phyloP scores from a whole-genome alignment of 1,284 basidiomycete species.

The Phellinidium pouzarii region DNA sequence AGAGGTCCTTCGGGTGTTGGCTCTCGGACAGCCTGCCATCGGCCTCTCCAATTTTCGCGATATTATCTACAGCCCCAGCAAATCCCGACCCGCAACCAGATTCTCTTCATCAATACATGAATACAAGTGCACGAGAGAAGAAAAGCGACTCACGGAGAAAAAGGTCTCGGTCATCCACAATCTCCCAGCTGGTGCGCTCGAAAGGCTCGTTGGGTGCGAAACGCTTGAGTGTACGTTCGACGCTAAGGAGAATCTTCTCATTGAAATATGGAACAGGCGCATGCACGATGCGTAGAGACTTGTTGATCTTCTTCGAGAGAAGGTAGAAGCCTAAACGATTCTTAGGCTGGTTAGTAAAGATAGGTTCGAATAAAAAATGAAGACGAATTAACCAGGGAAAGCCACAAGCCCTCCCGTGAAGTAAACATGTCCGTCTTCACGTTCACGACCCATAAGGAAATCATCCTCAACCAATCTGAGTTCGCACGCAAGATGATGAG shows the following conservation, averaged over 20 bases:
- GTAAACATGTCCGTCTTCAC: conserved; percentile 33
- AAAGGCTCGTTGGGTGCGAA: conserved; percentile 33
- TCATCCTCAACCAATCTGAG: conserved; percentile 35
- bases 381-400: conserved; percentile 28
- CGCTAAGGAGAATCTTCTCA: conserved; percentile 33
- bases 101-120: no score
- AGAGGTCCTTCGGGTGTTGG: conserved; percentile 29
- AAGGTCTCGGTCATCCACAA: conserved; percentile 34
- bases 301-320: conserved; percentile 33
- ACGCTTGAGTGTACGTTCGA: conserved; percentile 36
- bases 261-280: conserved; percentile 35
- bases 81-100: no score
- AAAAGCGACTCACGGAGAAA: conserved; percentile 31
- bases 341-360: not conserved
- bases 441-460: conserved; percentile 34
- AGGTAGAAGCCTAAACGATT: conserved; percentile 30
- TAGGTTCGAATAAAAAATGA: not conserved
- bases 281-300: conserved; percentile 30
- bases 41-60: conserved; percentile 22
- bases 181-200: conserved; percentile 37
- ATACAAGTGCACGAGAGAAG: no score
- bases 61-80: conserved; percentile 24
- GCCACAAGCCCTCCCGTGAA: conserved; percentile 35
- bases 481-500: not conserved
- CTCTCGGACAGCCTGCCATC: conserved; percentile 23